A percentile compares a stretch with the other conserved stretches of the same genome.
These are phyloP conservation scores for Sugiyamaella qingdaonensis DNA, from an alignment of 805 yeast species.

Conservation along the genomic window DNA sequence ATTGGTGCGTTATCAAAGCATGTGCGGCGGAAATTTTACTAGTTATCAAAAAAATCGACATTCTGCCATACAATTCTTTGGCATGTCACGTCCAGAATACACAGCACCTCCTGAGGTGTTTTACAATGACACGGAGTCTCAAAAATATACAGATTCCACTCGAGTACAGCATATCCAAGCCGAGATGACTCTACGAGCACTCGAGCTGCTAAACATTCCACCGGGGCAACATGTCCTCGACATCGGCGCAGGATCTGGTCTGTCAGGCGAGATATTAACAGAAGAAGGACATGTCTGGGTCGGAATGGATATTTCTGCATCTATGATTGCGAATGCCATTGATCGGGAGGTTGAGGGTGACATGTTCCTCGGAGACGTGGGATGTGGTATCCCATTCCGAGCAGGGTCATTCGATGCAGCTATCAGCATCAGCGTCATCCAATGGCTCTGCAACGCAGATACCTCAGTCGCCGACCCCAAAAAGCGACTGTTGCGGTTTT, in stretches of 20 bases:
- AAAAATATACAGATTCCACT: constrained; percentile 84
- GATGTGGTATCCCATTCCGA: constrained; percentile 89
- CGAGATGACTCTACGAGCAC: constrained; percentile 90
- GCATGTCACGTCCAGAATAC: constrained; percentile 94
- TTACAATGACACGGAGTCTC: constrained; percentile 85
- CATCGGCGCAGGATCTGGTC: constrained; percentile 96
- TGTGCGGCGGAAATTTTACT: neutral
- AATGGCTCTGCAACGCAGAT: constrained; percentile 98
- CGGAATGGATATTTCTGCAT: constrained; percentile 94
- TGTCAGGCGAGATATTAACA: constrained; percentile 87
- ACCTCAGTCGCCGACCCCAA: constrained; percentile 77
- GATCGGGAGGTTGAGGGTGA: constrained; percentile 95
- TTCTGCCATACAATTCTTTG: neutral
- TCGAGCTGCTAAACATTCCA: constrained; percentile 77
- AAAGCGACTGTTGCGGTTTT: constrained; percentile 71
- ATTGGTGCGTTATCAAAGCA: neutral
- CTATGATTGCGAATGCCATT: constrained; percentile 91
- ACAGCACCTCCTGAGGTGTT: constrained; percentile 96
- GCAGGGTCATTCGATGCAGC: constrained; percentile 98
- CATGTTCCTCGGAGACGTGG: constrained; percentile 85
- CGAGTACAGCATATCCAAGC: constrained; percentile 99
- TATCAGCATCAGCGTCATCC: constrained; percentile 89
- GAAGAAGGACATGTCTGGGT: constrained; percentile 95
- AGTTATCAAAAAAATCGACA: neutral
- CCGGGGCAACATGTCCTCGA: constrained; percentile 69